A percentile compares a stretch with the other conserved stretches of the same genome.
phyloP scores from a whole-genome alignment of 495 filamentous ascomycete genomes.

The Annulohypoxylon moriforme region DNA sequence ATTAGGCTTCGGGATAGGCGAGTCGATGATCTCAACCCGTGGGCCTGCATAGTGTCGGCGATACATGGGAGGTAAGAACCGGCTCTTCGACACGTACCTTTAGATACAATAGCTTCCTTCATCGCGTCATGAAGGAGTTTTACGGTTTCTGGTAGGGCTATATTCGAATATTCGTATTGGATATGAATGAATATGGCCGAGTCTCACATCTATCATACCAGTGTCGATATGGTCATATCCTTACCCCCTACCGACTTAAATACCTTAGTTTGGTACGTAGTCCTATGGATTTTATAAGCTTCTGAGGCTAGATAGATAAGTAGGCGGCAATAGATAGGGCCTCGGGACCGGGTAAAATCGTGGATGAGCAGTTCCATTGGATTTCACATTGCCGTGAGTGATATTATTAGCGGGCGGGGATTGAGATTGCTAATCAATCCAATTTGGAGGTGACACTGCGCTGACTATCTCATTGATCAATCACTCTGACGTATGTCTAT shows the following conservation, averaged over 20 bases:
- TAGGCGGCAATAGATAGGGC: background rate
- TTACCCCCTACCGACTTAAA: background rate
- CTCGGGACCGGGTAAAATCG: background rate
- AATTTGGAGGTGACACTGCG: background rate
- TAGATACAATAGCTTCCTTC: slow-evolving; percentile 73
- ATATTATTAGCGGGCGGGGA: background rate
- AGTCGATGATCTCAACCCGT: slow-evolving; percentile 71
- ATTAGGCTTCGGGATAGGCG: slow-evolving; percentile 69
- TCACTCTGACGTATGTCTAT: no score
- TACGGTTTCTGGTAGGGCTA: background rate
- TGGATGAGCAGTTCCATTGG: background rate
- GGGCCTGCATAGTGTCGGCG: slow-evolving; percentile 45
- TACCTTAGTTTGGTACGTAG: background rate
- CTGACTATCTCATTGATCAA: no score
- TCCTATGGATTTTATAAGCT: background rate
- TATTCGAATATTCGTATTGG: no score
- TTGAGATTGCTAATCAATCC: background rate
- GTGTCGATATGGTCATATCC: background rate
- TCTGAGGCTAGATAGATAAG: background rate
- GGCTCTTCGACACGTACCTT: slow-evolving; percentile 42
- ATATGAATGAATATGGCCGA: no score
- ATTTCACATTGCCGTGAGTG: background rate
- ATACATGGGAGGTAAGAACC: background rate
- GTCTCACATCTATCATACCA: background rate
- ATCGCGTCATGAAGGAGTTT: slow-evolving; percentile 50